phyloP scores from a whole-genome alignment of 495 filamentous ascomycete species.

The Aspergillus campestris region DNA sequence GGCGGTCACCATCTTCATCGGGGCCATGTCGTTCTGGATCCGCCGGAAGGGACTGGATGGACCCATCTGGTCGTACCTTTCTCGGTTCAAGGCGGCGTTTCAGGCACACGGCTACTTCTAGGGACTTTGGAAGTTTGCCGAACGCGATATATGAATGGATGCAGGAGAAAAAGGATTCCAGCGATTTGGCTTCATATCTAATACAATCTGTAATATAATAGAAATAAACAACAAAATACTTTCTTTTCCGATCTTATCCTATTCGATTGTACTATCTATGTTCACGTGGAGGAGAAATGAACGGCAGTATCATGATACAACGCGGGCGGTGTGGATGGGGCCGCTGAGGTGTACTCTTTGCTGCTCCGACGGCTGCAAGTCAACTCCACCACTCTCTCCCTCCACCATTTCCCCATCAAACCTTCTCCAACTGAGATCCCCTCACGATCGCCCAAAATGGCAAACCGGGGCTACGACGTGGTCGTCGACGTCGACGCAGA shows the following conservation, averaged over 20 bases:
- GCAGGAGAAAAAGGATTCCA: too few relatives aligned
- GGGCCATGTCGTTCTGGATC: conserved; percentile 46
- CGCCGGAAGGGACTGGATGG: conserved; percentile 35
- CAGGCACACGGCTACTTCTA: conserved; percentile 9
- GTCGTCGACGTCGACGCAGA: conserved; percentile 95
- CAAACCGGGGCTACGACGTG: conserved; percentile 86
- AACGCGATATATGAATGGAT: too few relatives aligned
- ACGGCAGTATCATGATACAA: too few relatives aligned
- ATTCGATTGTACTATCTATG: too few relatives aligned
- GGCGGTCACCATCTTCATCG: conserved; percentile 57
- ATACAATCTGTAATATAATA: too few relatives aligned
- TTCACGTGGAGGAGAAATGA: too few relatives aligned
- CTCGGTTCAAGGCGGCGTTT: conserved; percentile 19
- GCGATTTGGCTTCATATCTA: neutral
- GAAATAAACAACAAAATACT: too few relatives aligned
- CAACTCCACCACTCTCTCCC: neutral
- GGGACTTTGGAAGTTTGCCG: neutral
- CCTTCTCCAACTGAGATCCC: conserved; percentile 5
- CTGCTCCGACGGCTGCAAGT: too few relatives aligned
- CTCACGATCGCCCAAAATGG: conserved; percentile 45
- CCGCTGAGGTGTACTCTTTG: conserved; percentile 15
- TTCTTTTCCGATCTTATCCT: too few relatives aligned
- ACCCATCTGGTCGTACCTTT: conserved; percentile 31
- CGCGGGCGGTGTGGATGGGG: neutral
- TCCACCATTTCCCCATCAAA: conserved; percentile 8